These are phyloP conservation scores for Colletotrichum sp. DNA, from an alignment of 2,329 filamentous ascomycete species.

Conservation along the genomic window DNA sequence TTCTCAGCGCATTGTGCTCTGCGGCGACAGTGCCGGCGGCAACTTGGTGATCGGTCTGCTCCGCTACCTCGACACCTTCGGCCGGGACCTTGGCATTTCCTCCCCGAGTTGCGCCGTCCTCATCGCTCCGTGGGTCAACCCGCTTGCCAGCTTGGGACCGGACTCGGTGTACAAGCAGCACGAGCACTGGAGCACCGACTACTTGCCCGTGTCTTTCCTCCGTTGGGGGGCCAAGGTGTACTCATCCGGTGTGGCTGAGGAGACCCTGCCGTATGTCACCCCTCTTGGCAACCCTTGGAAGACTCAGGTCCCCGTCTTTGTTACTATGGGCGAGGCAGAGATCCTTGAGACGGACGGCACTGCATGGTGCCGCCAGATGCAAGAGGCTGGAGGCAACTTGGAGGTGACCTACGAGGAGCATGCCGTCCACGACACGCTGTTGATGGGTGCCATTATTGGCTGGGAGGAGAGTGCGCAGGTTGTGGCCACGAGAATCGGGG, in stretches of 20 bases:
- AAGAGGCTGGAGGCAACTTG: not conserved
- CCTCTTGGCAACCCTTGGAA: not conserved
- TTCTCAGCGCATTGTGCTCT: constrained; percentile 31
- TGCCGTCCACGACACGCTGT: not conserved
- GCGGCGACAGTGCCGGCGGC: constrained; percentile 36
- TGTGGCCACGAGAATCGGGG: not conserved
- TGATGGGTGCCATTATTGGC: not conserved
- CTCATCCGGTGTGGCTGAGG: not conserved
- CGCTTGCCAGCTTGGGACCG: not conserved
- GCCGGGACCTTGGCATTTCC: not conserved
- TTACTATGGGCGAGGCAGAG: constrained; percentile 1
- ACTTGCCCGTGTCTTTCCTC: not conserved
- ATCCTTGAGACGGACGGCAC: constrained; percentile 1
- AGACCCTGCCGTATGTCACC: not conserved
- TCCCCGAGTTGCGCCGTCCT: not conserved
- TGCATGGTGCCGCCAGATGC: constrained; percentile 5
- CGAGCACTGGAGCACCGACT: constrained; percentile 10
- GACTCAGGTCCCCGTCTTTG: not conserved
- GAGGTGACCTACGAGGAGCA: not conserved
- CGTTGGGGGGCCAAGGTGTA: constrained; percentile 7
- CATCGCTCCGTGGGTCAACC: constrained; percentile 3
- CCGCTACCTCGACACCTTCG: constrained; percentile 28
- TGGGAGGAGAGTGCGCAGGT: constrained; percentile 1
- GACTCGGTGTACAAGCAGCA: constrained; percentile 2
- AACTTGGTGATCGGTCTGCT: constrained; percentile 34